Evolutionary conservation across 2,329 filamentous ascomycete genomes (phyloP), one percentile per base, ranked within the genome.

Genomic region (Tolypocladium ovalisporum): DNA sequence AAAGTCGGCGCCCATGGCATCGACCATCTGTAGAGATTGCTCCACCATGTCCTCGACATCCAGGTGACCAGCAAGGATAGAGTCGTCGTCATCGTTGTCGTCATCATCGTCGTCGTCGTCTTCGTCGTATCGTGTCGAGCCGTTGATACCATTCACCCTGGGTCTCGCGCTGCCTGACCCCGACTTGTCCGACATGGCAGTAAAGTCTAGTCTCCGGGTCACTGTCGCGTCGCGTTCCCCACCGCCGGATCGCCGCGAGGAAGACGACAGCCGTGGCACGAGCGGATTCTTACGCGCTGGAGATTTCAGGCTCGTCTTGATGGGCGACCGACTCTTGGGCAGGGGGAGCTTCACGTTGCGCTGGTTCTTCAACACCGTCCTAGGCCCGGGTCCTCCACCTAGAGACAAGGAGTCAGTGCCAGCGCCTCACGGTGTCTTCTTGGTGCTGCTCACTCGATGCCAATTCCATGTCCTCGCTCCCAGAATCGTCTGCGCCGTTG

Each of bases 201-300:
- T 66, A 58, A 85, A 86, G 64, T 86, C 75, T 10, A 87, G 71
- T 44, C 73, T 75, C 56, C 83, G 76, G 57, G 77, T 81, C 17
- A 84, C 78, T 5, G 75, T 72, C 29, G 67, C 67, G 15, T 70
- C 67, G 29, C 68, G 68, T 17, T 69, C 67, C 47, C 69, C 70
- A 57, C 60, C 60, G 37, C 60, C 63, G 1, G 72, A 70, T n/a
- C 71, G 75, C 27, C 75, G 74, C 12, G 70, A 66, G 0, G 80
- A 77, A 19, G 78, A 82, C 15, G 80, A 80, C 22, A 74, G 73
- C 51, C 77, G 80, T 35, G 76, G 79, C 56, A 86, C 70, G 53
- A 79, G 79, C 5, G 81, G 83, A 63, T 83, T 84, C 57, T 80
- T 79, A 60, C 83, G 79, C 32, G 86, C 84, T 0, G 86, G 86